These are phyloP conservation scores for Moesziomyces antarcticus DNA, from an alignment of 1,284 basidiomycete genomes.

Conservation along the genomic window DNA sequence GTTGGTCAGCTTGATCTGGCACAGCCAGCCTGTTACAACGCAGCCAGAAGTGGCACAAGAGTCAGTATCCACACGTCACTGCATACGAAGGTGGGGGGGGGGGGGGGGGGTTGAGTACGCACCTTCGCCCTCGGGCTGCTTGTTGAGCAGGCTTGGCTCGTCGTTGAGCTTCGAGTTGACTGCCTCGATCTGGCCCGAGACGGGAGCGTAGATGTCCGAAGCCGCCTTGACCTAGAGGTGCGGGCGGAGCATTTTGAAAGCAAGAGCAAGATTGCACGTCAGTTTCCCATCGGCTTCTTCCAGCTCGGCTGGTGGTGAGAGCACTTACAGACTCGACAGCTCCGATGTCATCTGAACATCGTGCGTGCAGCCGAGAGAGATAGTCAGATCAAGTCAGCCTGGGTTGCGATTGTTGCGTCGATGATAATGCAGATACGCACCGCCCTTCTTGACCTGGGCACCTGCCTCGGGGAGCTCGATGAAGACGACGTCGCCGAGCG, in stretches of 20 bases:
- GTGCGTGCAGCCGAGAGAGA: neutral
- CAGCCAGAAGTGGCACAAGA: neutral
- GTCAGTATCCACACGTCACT: no score
- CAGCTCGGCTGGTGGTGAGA: no score
- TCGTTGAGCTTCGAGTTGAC: constrained; percentile 81
- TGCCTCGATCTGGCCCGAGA: constrained; percentile 83
- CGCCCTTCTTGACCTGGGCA: constrained; percentile 78
- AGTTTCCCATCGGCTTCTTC: neutral
- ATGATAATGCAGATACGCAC: constrained; percentile 70
- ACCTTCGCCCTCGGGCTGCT: constrained; percentile 87
- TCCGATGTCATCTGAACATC: constrained; percentile 82
- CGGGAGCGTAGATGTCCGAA: constrained; percentile 95
- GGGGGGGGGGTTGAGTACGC: constrained; percentile 66
- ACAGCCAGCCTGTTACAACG: constrained; percentile 82
- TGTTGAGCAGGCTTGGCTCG: constrained; percentile 86
- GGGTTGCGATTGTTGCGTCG: neutral
- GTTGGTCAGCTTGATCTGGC: constrained; percentile 86
- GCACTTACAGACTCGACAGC: constrained; percentile 84
- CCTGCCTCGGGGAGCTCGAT: constrained; percentile 88
- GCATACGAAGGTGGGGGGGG: no score
- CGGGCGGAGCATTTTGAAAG: neutral
- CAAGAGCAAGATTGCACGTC: neutral
- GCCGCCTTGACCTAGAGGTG: constrained; percentile 80
- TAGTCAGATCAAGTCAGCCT: neutral
- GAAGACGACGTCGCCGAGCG: constrained; percentile 96